Percentiles rank a stretch among this genome's conserved stretches.
Evolutionary conservation across 805 yeast genomes (phyloP).

Genomic region (Candida boleticola): DNA sequence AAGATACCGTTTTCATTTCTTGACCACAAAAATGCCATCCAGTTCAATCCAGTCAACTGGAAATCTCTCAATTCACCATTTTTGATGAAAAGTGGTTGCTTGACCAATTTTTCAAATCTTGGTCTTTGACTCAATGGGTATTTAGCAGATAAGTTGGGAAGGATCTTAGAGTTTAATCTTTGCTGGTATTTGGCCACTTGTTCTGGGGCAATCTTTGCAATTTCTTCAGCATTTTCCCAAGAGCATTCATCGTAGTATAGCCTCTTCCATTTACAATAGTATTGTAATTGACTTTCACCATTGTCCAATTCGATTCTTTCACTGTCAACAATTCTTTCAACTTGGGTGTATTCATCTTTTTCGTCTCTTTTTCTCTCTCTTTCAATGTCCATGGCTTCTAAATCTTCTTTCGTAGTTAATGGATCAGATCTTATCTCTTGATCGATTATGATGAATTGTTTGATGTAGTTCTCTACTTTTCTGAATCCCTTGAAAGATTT

Average conservation of each 20-base stretch:
- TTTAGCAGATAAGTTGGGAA: slow-evolving; percentile 76
- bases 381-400: slow-evolving; percentile 91
- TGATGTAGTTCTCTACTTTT: slow-evolving; percentile 86
- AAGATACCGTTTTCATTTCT: slow-evolving; percentile 95
- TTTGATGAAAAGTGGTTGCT: slow-evolving; percentile 87
- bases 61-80: slow-evolving; percentile 93
- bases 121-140: slow-evolving; percentile 76
- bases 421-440: slow-evolving; percentile 78
- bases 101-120: slow-evolving; percentile 77
- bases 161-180: slow-evolving; percentile 76
- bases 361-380: slow-evolving; percentile 82
- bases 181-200: slow-evolving; percentile 82
- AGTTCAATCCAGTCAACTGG: slow-evolving; percentile 95
- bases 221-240: slow-evolving; percentile 91
- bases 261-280: slow-evolving; percentile 91
- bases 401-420: slow-evolving; percentile 80
- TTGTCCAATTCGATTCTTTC: slow-evolving; percentile 66
- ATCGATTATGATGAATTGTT: slow-evolving; percentile 70
- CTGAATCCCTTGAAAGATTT: slow-evolving; percentile 69
- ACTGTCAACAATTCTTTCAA: slow-evolving; percentile 86
- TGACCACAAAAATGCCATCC: slow-evolving; percentile 99
- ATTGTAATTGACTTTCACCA: slow-evolving; percentile 68
- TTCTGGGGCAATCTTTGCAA: slow-evolving; percentile 79
- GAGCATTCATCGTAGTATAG: slow-evolving; percentile 93
- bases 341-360: slow-evolving; percentile 76